Evolutionary conservation across 306 rosid species (phyloP).

Genomic region (Vigna hirtella): DNA sequence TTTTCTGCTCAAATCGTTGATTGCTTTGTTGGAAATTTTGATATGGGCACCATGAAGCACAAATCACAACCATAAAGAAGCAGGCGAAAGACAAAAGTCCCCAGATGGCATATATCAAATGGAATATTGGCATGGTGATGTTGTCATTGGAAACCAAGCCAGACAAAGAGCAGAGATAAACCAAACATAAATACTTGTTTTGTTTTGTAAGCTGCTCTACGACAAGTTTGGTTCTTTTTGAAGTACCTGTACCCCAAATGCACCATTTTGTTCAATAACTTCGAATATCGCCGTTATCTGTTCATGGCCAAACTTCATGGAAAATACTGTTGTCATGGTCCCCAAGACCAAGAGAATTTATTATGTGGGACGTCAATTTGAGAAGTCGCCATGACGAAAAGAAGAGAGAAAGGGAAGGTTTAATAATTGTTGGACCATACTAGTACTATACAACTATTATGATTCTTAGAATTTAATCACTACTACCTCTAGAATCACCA

Average conservation of each 20-base stretch:
- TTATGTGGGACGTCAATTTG: neutral
- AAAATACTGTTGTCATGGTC: neutral
- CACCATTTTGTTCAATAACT: neutral
- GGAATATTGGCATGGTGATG: conserved; percentile 13
- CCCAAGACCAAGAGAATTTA: conserved; percentile 10
- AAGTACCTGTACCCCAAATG: conserved; percentile 26
- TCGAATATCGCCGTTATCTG: neutral
- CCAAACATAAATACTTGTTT: neutral
- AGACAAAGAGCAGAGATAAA: neutral
- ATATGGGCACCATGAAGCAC: conserved; percentile 11
- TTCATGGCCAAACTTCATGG: neutral
- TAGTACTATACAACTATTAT: neutral
- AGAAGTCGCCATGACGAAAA: too few species aligned
- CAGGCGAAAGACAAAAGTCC: neutral
- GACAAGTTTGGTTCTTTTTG: neutral
- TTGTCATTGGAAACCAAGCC: neutral
- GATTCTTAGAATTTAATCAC: neutral
- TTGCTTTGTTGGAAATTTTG: conserved; percentile 7
- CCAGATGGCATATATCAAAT: conserved; percentile 6
- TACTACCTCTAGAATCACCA: neutral
- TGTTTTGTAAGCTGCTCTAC: neutral
- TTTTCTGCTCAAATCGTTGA: neutral
- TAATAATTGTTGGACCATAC: neutral
- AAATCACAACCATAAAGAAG: neutral
- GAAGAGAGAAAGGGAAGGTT: neutral